Evolutionary conservation across 805 yeast species (phyloP), one percentile per base, ranked within the genome.

Genomic region (Metschnikowia similis): DNA sequence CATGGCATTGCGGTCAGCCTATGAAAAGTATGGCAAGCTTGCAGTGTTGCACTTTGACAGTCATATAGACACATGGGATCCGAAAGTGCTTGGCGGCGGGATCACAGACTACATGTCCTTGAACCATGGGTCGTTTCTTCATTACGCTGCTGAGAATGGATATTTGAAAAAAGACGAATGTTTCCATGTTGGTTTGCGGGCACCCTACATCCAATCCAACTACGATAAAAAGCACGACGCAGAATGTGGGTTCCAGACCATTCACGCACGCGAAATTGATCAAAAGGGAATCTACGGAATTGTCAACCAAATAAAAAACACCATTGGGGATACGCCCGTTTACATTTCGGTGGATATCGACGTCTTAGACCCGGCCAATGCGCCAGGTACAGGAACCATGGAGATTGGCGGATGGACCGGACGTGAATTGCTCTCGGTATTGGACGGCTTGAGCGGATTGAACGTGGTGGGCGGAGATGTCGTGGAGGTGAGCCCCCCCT

Each of bases 381-480:
- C 89, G 2, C 87, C 91, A 13, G 91, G 87, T 1, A 85, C 92
- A 0, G 94, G 94, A 8, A 86, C 94, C 4, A 79, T 84, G 56
- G 94, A 86, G 61, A 80, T 78, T 4, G 94, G 90, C 13, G 94
- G 94, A 2, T 79, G 85, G 74, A 75, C 82, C 11, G 55, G 60
- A 0, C 71, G 92, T 42, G 92, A 86, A 61, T 67, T 85, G 34
- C 74, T 84, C 52, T 68, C 75, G 6, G 65, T 85, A 26, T 56
- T 86, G 40, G 84, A 87, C 49, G 82, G 80, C 1, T 66, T 87
- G 14, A 82, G 80, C 41, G 82, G 81, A 1, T 65, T 85, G 49
- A 75, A 82, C 51, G 52, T 86, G 38, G 82, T 86, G 4, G 92
- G 92, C 21, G 89, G 85, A 11, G 94, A 86, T 59, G 75, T 86